Conservation (phyloP, 129 eudicot species). For the Silybum marianum region DNA sequence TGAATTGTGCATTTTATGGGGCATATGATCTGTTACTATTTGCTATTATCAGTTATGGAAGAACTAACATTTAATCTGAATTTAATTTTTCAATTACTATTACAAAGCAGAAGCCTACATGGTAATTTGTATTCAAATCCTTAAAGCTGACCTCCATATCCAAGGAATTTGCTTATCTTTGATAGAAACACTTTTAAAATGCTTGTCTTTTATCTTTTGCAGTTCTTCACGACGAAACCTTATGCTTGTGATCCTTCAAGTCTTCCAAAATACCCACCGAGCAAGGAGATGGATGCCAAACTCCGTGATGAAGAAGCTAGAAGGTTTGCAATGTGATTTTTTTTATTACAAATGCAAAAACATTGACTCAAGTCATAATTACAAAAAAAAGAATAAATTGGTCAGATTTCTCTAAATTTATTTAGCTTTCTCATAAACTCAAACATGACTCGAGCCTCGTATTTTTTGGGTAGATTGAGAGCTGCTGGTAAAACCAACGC, state of each 20-base stretch:
- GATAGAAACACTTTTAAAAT: background rate
- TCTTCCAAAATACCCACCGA: slow-evolving; percentile 95
- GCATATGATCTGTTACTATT: background rate
- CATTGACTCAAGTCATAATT: background rate
- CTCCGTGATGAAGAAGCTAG: slow-evolving; percentile 91
- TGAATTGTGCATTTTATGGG: background rate
- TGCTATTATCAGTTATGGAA: background rate
- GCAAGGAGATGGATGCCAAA: slow-evolving; percentile 97
- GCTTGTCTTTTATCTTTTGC: slow-evolving; percentile 1
- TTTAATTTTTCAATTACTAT: background rate
- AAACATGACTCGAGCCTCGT: slow-evolving; percentile 9
- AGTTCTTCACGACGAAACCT: slow-evolving; percentile 88
- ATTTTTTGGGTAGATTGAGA: slow-evolving; percentile 54
- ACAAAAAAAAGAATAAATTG: background rate
- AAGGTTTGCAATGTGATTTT: slow-evolving; percentile 45
- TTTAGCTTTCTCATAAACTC: background rate
- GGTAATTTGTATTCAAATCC: background rate
- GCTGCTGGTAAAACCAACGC: slow-evolving; percentile 68
- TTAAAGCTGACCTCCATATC: background rate
- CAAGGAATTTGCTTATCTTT: background rate
- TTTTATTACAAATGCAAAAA: slow-evolving; percentile 1
- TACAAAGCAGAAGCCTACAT: background rate
- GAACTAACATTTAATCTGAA: background rate
- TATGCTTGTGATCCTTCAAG: slow-evolving; percentile 92
- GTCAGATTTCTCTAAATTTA: background rate